Percentiles rank a stretch among this genome's conserved stretches.
Evolutionary conservation across 139 green algal species (phyloP).

Genomic region (Asterochloris erici): DNA sequence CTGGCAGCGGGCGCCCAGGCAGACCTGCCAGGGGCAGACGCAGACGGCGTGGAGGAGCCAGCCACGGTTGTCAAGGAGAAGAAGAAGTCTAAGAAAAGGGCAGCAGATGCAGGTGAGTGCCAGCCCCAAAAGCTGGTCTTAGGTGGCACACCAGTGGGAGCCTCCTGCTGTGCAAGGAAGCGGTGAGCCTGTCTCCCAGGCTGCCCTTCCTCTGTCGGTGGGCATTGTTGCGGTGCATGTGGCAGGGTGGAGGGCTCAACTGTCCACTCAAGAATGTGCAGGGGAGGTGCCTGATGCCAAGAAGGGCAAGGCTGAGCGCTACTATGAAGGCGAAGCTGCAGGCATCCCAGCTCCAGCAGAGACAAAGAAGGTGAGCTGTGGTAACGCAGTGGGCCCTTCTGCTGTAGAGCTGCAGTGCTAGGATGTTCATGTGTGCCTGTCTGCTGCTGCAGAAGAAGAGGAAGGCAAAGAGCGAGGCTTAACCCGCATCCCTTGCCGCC

Average conservation of each 20-base stretch:
- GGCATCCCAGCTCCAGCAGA: conserved; percentile 11
- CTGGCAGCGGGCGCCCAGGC: conserved; percentile 1
- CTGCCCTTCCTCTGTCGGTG: neutral
- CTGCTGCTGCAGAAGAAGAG: conserved; percentile 26
- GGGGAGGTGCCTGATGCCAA: conserved; percentile 22
- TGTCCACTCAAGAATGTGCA: neutral
- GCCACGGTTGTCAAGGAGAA: conserved; percentile 16
- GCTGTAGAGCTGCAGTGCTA: neutral
- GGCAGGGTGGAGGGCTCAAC: neutral
- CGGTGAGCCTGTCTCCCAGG: neutral
- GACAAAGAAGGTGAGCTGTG: neutral
- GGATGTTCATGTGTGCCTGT: neutral
- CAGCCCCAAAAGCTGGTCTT: neutral
- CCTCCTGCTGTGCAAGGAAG: no score
- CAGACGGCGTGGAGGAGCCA: neutral
- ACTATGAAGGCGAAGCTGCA: conserved; percentile 22
- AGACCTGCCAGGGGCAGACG: conserved; percentile 9
- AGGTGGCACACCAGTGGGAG: neutral
- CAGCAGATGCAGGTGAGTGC: neutral
- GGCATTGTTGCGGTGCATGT: neutral
- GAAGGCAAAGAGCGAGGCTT: conserved; percentile 31
- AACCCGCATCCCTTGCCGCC: neutral
- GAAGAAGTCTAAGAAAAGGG: conserved; percentile 25
- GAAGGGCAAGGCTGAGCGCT: conserved; percentile 45
- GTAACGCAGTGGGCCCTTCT: neutral